Conservation (phyloP, 192 early-diverging fungal genomes). For the Coemansia sp. region DNA sequence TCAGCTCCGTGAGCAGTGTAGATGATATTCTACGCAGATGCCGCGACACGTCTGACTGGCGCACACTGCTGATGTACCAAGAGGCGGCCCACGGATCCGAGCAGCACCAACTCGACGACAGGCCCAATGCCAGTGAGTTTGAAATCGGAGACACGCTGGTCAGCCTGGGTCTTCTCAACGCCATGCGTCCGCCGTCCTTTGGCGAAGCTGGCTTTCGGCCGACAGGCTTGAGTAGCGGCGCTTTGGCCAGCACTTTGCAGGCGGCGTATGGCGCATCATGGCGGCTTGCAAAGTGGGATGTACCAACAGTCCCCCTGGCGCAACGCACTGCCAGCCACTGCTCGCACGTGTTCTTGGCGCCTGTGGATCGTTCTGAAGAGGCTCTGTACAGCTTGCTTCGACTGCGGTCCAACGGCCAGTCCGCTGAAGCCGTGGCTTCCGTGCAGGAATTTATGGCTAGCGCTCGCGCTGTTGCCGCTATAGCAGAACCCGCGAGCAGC, state of each 20-base stretch:
- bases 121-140: slow-evolving; percentile 1
- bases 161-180: slow-evolving; percentile 34
- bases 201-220: not conserved
- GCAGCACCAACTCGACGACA: not conserved
- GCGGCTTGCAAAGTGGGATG: slow-evolving; percentile 46
- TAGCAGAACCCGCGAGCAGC: slow-evolving; percentile 13
- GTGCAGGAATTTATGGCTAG: slow-evolving; percentile 28
- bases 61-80: slow-evolving; percentile 42
- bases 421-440: slow-evolving; percentile 3
- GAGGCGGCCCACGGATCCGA: slow-evolving; percentile 17
- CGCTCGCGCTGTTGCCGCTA: slow-evolving; percentile 10
- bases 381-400: slow-evolving; percentile 38
- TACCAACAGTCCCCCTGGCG: slow-evolving; percentile 23
- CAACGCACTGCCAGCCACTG: not conserved
- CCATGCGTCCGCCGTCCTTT: slow-evolving; percentile 13
- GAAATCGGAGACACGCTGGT: slow-evolving; percentile 42
- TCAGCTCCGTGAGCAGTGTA: slow-evolving; percentile 20
- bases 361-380: slow-evolving; percentile 18
- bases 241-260: not conserved
- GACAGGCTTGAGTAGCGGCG: not conserved
- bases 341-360: slow-evolving; percentile 1
- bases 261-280: slow-evolving; percentile 42
- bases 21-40: slow-evolving; percentile 35
- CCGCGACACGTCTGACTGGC: slow-evolving; percentile 40
- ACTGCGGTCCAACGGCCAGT: slow-evolving; percentile 21